Evolutionary conservation across 176 grass and related monocot genomes (phyloP), one percentile per base, ranked within the genome.

Genomic region (Rhynchospora pubera): DNA sequence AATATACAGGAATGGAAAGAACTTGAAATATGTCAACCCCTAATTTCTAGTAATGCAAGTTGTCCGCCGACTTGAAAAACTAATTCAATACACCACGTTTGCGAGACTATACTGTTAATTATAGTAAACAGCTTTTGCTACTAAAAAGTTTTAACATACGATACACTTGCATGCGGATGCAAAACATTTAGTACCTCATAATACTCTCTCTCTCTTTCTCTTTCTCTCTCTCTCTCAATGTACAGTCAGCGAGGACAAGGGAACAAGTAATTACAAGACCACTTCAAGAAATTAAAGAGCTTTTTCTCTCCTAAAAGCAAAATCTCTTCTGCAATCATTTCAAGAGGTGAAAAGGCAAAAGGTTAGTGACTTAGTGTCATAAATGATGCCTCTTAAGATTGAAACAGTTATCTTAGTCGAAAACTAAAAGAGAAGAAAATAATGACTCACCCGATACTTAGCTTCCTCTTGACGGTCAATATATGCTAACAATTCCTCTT

Each of bases 401-500:
- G 47, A 77, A 56, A 14, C 5, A 77, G 23, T 65, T 3, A 57
- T 3, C 16, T 2, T 0, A 65, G 12, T 58, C 60, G 9, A 45
- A 4, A 23, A 52, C 3, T 4, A 28, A n/a, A 28, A n/a, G 53
- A 3, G 6, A 42, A 48, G 26, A 74, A 59, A 24, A 3, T 21
- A 5, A 68, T 67, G 28, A 94, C 85, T 9, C 86, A 97, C 94
- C 94, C 84, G 84, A 70, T 90, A 79, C 84, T 93, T 95, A 44
- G 91, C 92, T 55, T 91, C 71, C 81, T 93, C 91, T 84, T 93
- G 91, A 23, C 96, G 79, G 59, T 99, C 96, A 2, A 99, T 80
- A 45, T 88, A 95, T 3, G 96, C 92, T 32, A 99, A 84, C n/a
- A 99, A 83, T 70, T 99, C 96, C 75, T 99, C 96, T 82, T 99